Conservation (phyloP, 2,329 filamentous ascomycete genomes). For the Fusarium anguioides region DNA sequence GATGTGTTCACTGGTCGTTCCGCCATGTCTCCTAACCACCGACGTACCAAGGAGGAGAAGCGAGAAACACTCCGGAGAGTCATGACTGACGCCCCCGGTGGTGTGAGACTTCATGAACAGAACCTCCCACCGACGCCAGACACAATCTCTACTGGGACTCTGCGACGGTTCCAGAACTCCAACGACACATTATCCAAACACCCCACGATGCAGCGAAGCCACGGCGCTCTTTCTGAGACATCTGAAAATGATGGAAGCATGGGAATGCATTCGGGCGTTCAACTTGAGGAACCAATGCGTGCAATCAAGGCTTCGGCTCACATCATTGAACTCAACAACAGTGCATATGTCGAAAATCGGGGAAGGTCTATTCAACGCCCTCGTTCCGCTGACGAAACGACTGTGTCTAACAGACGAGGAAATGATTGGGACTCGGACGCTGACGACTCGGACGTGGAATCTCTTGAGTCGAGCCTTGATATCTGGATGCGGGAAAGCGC, state of each 20-base stretch:
- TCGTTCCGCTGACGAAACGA: slow-evolving; percentile 60
- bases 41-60: slow-evolving; percentile 58
- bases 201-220: slow-evolving; percentile 45
- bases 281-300: slow-evolving; percentile 24
- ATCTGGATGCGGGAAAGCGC: slow-evolving; percentile 68
- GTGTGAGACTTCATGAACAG: slow-evolving; percentile 56
- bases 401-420: slow-evolving; percentile 53
- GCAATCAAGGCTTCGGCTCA: slow-evolving; percentile 33
- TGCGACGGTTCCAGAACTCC: slow-evolving; percentile 62
- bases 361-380: slow-evolving; percentile 52
- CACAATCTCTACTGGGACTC: slow-evolving; percentile 67
- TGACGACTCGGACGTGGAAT: slow-evolving; percentile 56
- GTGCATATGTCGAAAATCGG: slow-evolving; percentile 32
- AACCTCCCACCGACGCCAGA: slow-evolving; percentile 68
- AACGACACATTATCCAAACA: slow-evolving; percentile 59
- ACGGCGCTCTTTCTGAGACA: slow-evolving; percentile 47
- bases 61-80: slow-evolving; percentile 61
- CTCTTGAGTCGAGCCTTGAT: slow-evolving; percentile 63
- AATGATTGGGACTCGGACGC: slow-evolving; percentile 59
- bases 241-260: slow-evolving; percentile 36
- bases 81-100: slow-evolving; percentile 58
- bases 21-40: slow-evolving; percentile 33
- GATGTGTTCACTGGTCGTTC: slow-evolving; percentile 28
- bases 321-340: slow-evolving; percentile 39
- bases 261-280: slow-evolving; percentile 35